Base-by-base conservation (phyloP, 805 yeast species). In the Maudiozyma serrabonitensis region DNA sequence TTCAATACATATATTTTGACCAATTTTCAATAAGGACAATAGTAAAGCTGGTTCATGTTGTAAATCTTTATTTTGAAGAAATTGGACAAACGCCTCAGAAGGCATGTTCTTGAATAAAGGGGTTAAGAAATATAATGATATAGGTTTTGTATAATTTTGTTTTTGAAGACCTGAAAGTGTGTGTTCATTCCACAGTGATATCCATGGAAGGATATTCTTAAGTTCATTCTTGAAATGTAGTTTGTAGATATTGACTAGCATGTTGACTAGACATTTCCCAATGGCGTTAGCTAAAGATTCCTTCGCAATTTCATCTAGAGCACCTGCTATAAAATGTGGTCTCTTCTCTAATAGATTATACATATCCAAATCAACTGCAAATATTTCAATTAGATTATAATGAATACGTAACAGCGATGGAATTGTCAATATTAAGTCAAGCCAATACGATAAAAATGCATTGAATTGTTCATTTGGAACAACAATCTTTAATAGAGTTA, bases 231-330 rank as follows among this genome's bases (percentile, higher is more conserved):
- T 61, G 18, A 55, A 54, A 47, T 62, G 67, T n/a, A 63, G 57
- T 25, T 48, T 56, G 50, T 71, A 71, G 5, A 70, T 51, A 41
- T 65, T 65, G 37, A 68, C 61, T 48, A 74, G 59, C 1, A 78
- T 51, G 0, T 74, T 58, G 6, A 70, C 69, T 1, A 83, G 50
- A 16, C 81, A 72, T 57, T 79, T 83, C n/a, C 85, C 81, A 18
- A 80, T 72, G 2, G 83, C 75, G 52, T 80, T 84, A 0, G 93
- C 82, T 49, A 87, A 61, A 0, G 87, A 76, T 54, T 77, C 80
- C 1, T 81, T 72, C 45, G 56, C 48, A 68, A 84, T 80, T 16
- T 72, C 63, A 2, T 66, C 56, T 13, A 84, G 59, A n/a, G 84
- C 73, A 9, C 67, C 67, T 2, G 55, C 55, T 3, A 80, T 64